A percentile compares a stretch with the other conserved stretches of the same genome.
phyloP scores from a whole-genome alignment of 768 basidiomycete genomes.

The Terana coerulea region DNA sequence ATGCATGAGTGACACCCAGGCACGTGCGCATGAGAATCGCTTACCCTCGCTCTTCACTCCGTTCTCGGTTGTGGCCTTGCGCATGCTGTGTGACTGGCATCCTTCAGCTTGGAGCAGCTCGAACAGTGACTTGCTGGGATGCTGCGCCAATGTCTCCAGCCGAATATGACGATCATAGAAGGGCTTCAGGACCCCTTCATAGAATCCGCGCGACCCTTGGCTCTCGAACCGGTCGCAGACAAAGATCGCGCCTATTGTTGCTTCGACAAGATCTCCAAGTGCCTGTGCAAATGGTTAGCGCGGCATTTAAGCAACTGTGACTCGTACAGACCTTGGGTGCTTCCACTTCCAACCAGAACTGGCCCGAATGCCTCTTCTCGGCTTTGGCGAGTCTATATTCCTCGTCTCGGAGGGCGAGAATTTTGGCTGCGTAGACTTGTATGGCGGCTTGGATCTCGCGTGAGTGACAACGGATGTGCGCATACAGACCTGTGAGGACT shows the following conservation, averaged over 20 bases:
- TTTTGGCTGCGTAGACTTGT: slow-evolving; percentile 44
- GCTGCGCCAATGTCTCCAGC: slow-evolving; percentile 66
- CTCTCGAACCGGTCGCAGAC: slow-evolving; percentile 70
- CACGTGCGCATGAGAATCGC: slow-evolving; percentile 14
- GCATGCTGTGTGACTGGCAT: slow-evolving; percentile 61
- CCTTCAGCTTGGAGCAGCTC: slow-evolving; percentile 71
- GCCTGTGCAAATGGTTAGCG: slow-evolving; percentile 37
- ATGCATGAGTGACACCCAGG: too few relatives aligned
- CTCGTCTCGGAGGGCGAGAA: slow-evolving; percentile 42
- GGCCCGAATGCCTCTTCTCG: slow-evolving; percentile 53
- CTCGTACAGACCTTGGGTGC: slow-evolving; percentile 61
- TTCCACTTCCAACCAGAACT: slow-evolving; percentile 77
- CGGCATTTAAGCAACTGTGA: background rate
- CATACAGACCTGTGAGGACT: slow-evolving; percentile 61
- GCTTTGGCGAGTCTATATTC: slow-evolving; percentile 43
- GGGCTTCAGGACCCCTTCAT: slow-evolving; percentile 64
- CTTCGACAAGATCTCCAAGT: slow-evolving; percentile 78
- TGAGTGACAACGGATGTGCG: slow-evolving; percentile 58
- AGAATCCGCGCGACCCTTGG: slow-evolving; percentile 59
- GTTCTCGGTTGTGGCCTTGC: slow-evolving; percentile 41
- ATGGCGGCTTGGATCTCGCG: slow-evolving; percentile 48
- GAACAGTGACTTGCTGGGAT: slow-evolving; percentile 72
- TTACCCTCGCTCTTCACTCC: slow-evolving; percentile 50
- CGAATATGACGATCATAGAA: slow-evolving; percentile 78
- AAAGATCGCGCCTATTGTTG: slow-evolving; percentile 74